Conservation (phyloP, 768 basidiomycete genomes). For the Lactifluus echinatus region DNA sequence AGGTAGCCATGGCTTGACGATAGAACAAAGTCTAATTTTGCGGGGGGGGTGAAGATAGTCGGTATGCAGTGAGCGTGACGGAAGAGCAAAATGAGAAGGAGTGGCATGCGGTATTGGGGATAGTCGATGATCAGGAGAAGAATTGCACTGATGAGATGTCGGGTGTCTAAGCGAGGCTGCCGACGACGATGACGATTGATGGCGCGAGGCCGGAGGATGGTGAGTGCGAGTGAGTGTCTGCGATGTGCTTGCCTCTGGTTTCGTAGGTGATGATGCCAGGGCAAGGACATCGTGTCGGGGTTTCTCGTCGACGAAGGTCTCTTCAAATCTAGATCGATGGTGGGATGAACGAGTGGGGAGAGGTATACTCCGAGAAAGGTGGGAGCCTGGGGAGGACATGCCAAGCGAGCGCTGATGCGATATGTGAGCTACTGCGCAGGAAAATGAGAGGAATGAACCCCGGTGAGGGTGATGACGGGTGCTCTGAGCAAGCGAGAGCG, state of each 20-base stretch:
- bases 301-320: slow-evolving; percentile 5
- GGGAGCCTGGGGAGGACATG: slow-evolving; percentile 7
- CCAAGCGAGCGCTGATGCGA: no score
- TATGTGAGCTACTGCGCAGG: no score
- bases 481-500: no score
- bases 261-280: not conserved
- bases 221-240: not conserved
- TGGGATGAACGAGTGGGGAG: not conserved
- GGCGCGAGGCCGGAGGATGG: not conserved
- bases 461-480: no score
- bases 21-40: slow-evolving; percentile 29
- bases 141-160: not conserved
- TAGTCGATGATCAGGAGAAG: not conserved
- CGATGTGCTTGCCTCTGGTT: not conserved
- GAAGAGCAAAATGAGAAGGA: slow-evolving; percentile 14
- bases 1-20: slow-evolving; percentile 70
- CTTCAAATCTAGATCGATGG: slow-evolving; percentile 9
- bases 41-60: slow-evolving; percentile 19
- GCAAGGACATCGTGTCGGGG: not conserved
- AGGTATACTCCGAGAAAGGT: slow-evolving; percentile 10
- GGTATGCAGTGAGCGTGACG: slow-evolving; percentile 18
- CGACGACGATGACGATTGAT: slow-evolving; percentile 5
- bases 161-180: slow-evolving; percentile 8
- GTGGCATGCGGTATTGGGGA: slow-evolving; percentile 2
- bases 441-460: no score